phyloP scores from a whole-genome alignment of 345 rosid species.

The Eucalyptus cladocalyx region DNA sequence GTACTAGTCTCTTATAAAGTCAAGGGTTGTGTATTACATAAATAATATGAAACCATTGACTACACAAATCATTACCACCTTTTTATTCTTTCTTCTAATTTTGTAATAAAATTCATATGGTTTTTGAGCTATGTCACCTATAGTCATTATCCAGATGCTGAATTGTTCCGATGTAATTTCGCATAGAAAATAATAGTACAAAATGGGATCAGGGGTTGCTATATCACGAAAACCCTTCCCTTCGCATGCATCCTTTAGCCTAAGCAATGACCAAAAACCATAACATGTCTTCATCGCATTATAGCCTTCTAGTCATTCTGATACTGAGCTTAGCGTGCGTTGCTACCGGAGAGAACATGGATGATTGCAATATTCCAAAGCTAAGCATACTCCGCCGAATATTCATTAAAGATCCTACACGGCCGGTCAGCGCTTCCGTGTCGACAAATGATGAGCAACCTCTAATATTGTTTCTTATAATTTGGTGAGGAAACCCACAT shows the following conservation, averaged over 20 bases:
- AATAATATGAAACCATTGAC: background rate
- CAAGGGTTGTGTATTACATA: background rate
- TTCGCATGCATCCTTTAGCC: background rate
- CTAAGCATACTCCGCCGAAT: background rate
- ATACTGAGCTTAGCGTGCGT: background rate
- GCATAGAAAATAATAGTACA: background rate
- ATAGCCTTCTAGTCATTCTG: background rate
- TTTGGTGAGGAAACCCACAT: fast-evolving
- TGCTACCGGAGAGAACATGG: background rate
- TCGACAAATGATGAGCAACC: background rate
- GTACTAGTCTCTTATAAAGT: too few relatives aligned
- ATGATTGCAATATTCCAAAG: background rate
- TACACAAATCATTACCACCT: background rate
- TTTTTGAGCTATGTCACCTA: background rate
- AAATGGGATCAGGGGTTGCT: background rate
- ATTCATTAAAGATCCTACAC: background rate
- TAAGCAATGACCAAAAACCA: background rate
- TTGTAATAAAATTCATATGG: background rate
- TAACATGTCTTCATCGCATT: background rate
- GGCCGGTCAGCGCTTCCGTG: background rate
- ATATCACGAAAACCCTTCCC: background rate
- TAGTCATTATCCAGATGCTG: background rate
- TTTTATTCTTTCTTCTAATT: too few relatives aligned
- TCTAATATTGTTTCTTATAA: too few relatives aligned
- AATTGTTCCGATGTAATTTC: background rate